Conservation (phyloP, 2,329 filamentous ascomycete genomes). For the Colletotrichum paranaense region DNA sequence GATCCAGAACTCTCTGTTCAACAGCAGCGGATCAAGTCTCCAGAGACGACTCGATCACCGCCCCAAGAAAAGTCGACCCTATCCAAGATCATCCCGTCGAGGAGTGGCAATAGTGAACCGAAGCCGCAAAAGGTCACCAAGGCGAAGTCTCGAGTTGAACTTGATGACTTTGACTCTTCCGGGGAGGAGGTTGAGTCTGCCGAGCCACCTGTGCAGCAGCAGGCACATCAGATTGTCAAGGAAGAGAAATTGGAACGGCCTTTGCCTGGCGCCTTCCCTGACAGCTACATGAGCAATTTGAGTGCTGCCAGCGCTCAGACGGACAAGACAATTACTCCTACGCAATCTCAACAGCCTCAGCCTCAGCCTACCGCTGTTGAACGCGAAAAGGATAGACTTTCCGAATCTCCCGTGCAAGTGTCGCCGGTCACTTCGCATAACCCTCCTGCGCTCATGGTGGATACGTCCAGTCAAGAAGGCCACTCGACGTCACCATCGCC, state of each 20-base stretch:
- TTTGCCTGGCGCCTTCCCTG: conserved; percentile 54
- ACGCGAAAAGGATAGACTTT: conserved; percentile 57
- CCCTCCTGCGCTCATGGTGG: conserved; percentile 75
- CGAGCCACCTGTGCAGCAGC: conserved; percentile 44
- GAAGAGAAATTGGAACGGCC: conserved; percentile 44
- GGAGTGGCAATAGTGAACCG: conserved; percentile 53
- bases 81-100: conserved; percentile 55
- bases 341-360: conserved; percentile 29
- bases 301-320: conserved; percentile 45
- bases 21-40: conserved; percentile 42
- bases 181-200: conserved; percentile 51
- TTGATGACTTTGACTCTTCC: conserved; percentile 78
- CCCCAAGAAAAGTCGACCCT: conserved; percentile 56
- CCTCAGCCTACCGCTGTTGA: conserved; percentile 9
- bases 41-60: conserved; percentile 47
- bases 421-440: conserved; percentile 66
- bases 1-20: conserved; percentile 37
- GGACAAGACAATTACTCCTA: conserved; percentile 45
- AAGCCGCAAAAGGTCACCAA: conserved; percentile 65
- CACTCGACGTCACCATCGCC: conserved; percentile 74
- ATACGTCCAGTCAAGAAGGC: conserved; percentile 78
- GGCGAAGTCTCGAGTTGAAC: conserved; percentile 71
- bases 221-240: conserved; percentile 35
- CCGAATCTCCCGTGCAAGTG: conserved; percentile 76
- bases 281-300: conserved; percentile 50